These are phyloP conservation scores for Biscutella auriculata DNA, from an alignment of 441 rosid species.

Conservation along the genomic window DNA sequence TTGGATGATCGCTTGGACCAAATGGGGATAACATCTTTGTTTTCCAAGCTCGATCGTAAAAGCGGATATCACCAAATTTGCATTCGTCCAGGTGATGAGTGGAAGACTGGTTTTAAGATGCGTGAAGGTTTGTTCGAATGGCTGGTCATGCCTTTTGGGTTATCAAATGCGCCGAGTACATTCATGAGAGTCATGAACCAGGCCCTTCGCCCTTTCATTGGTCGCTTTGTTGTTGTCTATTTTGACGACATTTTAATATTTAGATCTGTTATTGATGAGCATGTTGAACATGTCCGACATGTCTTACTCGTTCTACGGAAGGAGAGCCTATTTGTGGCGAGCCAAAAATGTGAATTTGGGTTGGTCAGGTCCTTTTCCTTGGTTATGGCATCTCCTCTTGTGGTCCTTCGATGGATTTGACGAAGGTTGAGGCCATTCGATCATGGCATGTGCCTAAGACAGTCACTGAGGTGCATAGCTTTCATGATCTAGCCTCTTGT, in stretches of 20 bases:
- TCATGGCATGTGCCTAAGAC: not conserved
- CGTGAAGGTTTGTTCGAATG: not conserved
- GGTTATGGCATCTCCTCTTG: not conserved
- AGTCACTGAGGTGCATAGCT: not conserved
- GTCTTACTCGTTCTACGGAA: not conserved
- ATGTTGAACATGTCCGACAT: not conserved
- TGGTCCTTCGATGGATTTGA: not conserved
- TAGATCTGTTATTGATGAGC: not conserved
- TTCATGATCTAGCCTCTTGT: not conserved
- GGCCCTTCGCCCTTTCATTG: not conserved
- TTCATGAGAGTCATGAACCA: not conserved
- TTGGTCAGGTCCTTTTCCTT: not conserved
- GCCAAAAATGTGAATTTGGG: not conserved
- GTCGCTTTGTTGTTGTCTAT: not conserved
- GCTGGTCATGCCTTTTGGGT: not conserved
- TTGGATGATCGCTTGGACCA: not conserved
- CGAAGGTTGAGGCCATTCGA: not conserved
- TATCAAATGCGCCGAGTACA: not conserved
- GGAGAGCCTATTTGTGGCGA: not conserved
- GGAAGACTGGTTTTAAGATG: not conserved
- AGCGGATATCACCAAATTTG: not conserved
- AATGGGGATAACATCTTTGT: rapidly evolving
- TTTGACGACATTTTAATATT: not conserved
- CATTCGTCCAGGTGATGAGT: not conserved
- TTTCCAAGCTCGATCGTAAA: not conserved